Evolutionary conservation across 208 protist genomes (phyloP).

Genomic region (Naegleria fowleri): DNA sequence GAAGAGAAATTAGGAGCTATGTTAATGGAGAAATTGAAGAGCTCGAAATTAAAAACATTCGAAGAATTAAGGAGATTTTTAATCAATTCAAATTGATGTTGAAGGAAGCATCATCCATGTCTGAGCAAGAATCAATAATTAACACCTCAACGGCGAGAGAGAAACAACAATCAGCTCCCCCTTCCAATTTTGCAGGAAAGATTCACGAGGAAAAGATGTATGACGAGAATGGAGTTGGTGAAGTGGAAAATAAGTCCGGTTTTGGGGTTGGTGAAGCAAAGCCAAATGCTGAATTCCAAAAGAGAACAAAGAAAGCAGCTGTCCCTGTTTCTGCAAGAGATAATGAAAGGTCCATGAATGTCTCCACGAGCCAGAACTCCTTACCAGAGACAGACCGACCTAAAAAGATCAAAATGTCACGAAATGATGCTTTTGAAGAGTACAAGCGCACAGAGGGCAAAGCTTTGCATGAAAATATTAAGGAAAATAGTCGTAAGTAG

Average conservation of each 20-base stretch:
- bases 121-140: background rate
- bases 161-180: background rate
- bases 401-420: slow-evolving; percentile 29
- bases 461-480: slow-evolving; percentile 32
- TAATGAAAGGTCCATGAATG: background rate
- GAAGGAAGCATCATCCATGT: background rate
- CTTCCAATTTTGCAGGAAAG: background rate
- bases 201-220: background rate
- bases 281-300: background rate
- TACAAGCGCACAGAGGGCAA: slow-evolving; percentile 55
- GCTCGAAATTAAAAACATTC: slow-evolving; percentile 58
- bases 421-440: slow-evolving; percentile 55
- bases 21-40: slow-evolving; percentile 55
- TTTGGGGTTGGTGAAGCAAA: slow-evolving; percentile 12
- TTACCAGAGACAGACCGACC: background rate
- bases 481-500: slow-evolving; percentile 34
- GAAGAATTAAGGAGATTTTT: slow-evolving; percentile 75
- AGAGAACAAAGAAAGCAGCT: background rate
- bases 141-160: background rate
- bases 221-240: background rate
- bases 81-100: slow-evolving; percentile 53
- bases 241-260: background rate
- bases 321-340: background rate
- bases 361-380: background rate
- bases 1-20: slow-evolving; percentile 58